These are phyloP conservation scores for Furcasterigmium sp. DNA, from an alignment of 2,329 filamentous ascomycete genomes.

Conservation along the genomic window DNA sequence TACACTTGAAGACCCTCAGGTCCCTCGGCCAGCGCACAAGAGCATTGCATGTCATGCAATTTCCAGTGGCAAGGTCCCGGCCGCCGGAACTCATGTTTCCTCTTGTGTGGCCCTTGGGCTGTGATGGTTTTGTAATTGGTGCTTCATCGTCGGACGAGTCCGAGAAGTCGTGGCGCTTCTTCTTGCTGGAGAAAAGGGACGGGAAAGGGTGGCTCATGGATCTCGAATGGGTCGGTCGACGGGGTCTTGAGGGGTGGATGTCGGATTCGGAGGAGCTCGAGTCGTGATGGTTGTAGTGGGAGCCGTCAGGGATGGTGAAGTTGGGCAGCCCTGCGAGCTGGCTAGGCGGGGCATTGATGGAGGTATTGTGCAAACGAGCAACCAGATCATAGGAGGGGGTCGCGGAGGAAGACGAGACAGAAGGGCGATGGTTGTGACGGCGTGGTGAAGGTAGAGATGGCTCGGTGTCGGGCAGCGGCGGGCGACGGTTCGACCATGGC, in stretches of 20 bases:
- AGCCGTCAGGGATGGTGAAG: constrained; percentile 14
- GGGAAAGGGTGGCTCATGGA: constrained; percentile 80
- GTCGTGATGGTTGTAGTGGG: constrained; percentile 23
- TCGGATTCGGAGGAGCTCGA: constrained; percentile 41
- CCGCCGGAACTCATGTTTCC: constrained; percentile 27
- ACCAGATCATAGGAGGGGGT: constrained; percentile 23
- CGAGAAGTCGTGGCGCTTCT: constrained; percentile 44
- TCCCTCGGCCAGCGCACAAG: constrained; percentile 74
- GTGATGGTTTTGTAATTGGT: constrained; percentile 19
- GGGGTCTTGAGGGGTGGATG: constrained; percentile 20
- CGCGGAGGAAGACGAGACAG: constrained; percentile 13
- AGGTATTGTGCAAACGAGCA: constrained; percentile 28
- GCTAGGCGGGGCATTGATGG: constrained; percentile 16
- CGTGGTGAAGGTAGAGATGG: neutral
- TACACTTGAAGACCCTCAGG: constrained; percentile 72
- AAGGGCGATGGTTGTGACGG: constrained; percentile 7
- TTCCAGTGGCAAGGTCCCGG: constrained; percentile 62
- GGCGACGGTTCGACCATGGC: neutral
- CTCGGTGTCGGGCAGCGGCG: neutral
- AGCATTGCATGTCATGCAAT: constrained; percentile 82
- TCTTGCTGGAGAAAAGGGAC: constrained; percentile 58
- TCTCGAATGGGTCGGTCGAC: constrained; percentile 42
- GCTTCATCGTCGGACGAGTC: constrained; percentile 23
- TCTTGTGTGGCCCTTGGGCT: constrained; percentile 18
- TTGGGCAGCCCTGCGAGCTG: constrained; percentile 15